A percentile compares a stretch with the other conserved stretches of the same genome.
phyloP scores from a whole-genome alignment of 2,329 filamentous ascomycete species.

The Acephala macrosclerotiorum region DNA sequence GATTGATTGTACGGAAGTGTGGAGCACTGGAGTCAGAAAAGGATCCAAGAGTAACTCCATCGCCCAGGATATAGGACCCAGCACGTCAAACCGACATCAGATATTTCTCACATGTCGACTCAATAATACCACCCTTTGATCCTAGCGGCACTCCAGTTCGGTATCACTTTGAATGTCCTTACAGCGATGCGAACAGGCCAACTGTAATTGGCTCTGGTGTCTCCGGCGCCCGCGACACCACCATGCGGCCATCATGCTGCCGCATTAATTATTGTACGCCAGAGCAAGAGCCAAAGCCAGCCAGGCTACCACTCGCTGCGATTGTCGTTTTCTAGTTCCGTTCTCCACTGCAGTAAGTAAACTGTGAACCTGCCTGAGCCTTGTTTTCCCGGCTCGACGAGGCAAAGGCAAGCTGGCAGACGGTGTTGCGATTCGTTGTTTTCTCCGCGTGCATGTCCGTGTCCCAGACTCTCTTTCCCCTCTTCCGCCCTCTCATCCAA shows the following conservation, averaged over 20 bases:
- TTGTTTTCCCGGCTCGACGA: constrained; percentile 12
- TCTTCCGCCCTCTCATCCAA: background rate
- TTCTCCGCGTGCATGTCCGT: constrained; percentile 16
- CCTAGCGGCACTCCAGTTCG: constrained; percentile 24
- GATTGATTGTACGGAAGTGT: constrained; percentile 3
- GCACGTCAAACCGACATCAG: constrained; percentile 8
- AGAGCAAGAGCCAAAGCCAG: constrained; percentile 1
- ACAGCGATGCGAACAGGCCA: constrained; percentile 3
- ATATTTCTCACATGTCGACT: constrained; percentile 16
- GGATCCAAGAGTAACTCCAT: constrained; percentile 3
- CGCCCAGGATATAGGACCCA: constrained; percentile 4
- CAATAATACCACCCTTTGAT: constrained; percentile 32
- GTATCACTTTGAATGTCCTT: constrained; percentile 21
- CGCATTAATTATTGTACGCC: constrained; percentile 17
- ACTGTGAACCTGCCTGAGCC: constrained; percentile 10
- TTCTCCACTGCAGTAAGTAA: background rate
- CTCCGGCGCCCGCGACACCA: constrained; percentile 21
- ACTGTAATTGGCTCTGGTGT: constrained; percentile 11
- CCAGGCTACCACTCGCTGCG: constrained; percentile 11
- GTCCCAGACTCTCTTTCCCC: constrained; percentile 13
- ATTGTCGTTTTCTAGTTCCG: constrained; percentile 3
- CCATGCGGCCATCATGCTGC: constrained; percentile 24
- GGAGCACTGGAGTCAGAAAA: background rate
- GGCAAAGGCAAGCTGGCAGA: constrained; percentile 3
- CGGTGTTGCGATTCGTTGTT: constrained; percentile 26